phyloP scores from a whole-genome alignment of 2,329 filamentous ascomycete genomes.

The Epicoccum sorghinum region DNA sequence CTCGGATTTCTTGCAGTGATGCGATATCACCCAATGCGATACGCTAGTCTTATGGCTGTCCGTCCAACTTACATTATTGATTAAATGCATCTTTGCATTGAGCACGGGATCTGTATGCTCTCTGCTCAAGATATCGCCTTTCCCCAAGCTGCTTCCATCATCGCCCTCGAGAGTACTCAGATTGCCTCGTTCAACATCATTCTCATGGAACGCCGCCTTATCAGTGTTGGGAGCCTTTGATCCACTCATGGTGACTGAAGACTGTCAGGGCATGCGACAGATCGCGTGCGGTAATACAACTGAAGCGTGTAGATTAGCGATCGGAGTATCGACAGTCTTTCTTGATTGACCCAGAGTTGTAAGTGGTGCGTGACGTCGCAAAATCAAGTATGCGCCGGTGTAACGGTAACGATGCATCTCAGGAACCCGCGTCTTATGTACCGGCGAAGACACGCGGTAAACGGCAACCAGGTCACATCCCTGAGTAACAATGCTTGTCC shows the following conservation, averaged over 20 bases:
- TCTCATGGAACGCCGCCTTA: constrained; percentile 11
- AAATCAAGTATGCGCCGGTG: not conserved
- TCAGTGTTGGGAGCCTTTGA: constrained; percentile 1
- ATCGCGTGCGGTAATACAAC: not conserved
- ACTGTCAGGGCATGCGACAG: not conserved
- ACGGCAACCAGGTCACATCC: not conserved
- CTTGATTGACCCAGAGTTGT: too few species aligned
- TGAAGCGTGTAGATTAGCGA: not conserved
- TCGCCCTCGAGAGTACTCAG: constrained; percentile 1
- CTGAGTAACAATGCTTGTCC: constrained; percentile 6
- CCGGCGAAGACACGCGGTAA: not conserved
- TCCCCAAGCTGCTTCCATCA: constrained; percentile 27
- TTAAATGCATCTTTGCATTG: constrained; percentile 70
- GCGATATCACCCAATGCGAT: too few species aligned
- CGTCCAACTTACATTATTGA: constrained; percentile 64
- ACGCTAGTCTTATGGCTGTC: too few species aligned
- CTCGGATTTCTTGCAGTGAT: too few species aligned
- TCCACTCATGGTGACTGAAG: not conserved
- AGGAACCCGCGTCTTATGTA: constrained; percentile 7
- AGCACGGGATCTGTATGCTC: constrained; percentile 67
- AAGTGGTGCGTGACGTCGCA: too few species aligned
- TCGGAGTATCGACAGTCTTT: too few species aligned
- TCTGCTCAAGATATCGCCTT: constrained; percentile 61
- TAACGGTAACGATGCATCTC: not conserved
- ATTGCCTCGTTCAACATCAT: constrained; percentile 16